Evolutionary conservation across 257 asterid species (phyloP), one percentile per base, ranked within the genome.

Genomic region (Mitragyna speciosa): DNA sequence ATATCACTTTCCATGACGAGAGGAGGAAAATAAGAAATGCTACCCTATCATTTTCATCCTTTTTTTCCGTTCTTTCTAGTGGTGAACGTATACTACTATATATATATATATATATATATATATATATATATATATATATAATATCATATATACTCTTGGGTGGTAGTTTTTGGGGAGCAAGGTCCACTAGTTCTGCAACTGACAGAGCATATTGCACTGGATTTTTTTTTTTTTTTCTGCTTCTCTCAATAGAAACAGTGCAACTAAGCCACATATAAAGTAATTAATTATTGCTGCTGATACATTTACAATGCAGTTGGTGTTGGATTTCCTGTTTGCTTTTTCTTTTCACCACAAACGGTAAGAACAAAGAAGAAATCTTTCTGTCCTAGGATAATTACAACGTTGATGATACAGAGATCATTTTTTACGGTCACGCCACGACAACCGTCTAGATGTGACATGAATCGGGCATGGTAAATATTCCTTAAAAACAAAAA

Each of bases 1-100:
- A 71, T 82, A 66, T 70, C 83, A 78, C 63, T 75, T 48, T 63
- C 52, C 26, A 45, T 33, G 49, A 31, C 78, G 24, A 70, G 2
- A 4, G 28, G 22, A 68, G 75, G 61, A 39, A 28, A 58, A 22
- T 30, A 41, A 30, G 61, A 73, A 54, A 79, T 78, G 84, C 68
- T 56, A 72, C n/a, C 78, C 82, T 52, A 59, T 86, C 81, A 84
- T 84, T 69, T 16, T 78, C 80, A 9, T 36, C 28, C 58, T 70
- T 30, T 74, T 73, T 43, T 24, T 51, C 7, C 30, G 17, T 49
- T 30, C 12, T 30, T 4, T 51, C 7, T 30, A 14, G 36, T 49
- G 75, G 31, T 10, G 47, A 71, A 71, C 75, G 66, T 64, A 5
- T 28, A 4, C 19, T 51, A 51, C n/a, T n/a, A n/a, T n/a, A n/a